Base-by-base conservation (phyloP, 2,329 filamentous ascomycete species). In the Chrysosporium queenslandicum region DNA sequence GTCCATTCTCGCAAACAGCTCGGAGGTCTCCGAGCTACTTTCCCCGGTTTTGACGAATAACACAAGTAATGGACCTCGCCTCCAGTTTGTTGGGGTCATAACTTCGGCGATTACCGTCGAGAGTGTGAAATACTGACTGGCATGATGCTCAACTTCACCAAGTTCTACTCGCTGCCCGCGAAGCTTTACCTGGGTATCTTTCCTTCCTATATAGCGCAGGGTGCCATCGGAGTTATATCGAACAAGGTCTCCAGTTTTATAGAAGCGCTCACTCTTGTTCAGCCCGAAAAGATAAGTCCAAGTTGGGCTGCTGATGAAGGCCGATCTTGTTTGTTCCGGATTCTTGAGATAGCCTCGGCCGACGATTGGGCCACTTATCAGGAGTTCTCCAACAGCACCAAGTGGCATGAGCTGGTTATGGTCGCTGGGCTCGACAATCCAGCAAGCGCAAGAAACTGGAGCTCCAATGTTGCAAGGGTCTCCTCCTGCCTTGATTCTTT, bases 301-400 rank as follows among this genome's bases (percentile, higher is more conserved):
- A 18, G 25, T 5, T 7, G 42, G n/a, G 30, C n/a, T 7, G 12
- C 57, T 62, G 6, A 46, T 20, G 52, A 2, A 53, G 58, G 5
- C 64, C 41, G 3, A 58, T 65, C 1, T 71, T 57, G 11, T 62
- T 14, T 45, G 8, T 18, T 57, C 56, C 0, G 63, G 58, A 0
- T 69, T 69, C 54, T 72, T 29, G 3, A 14, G 9, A 29, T 45
- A 45, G 7, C 16, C 23, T 2, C 23, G 23, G 16, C 18, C 41
- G 66, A 3, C 71, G 56, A 2, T 70, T 27, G 0, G 41, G 6
- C 41, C 41, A 11, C n/a, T 25, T 3, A 45, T n/a, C 3, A 45
- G 23, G 4, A 73, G 58, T 52, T 74, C 71, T 8, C 70, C 71
- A 11, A 69, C 57, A 1, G 63, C 65, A 4, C 69, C 69, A 4